Evolutionary conservation across 192 early-diverging fungal species (phyloP).

Genomic region (Entophlyctis luteolus): DNA sequence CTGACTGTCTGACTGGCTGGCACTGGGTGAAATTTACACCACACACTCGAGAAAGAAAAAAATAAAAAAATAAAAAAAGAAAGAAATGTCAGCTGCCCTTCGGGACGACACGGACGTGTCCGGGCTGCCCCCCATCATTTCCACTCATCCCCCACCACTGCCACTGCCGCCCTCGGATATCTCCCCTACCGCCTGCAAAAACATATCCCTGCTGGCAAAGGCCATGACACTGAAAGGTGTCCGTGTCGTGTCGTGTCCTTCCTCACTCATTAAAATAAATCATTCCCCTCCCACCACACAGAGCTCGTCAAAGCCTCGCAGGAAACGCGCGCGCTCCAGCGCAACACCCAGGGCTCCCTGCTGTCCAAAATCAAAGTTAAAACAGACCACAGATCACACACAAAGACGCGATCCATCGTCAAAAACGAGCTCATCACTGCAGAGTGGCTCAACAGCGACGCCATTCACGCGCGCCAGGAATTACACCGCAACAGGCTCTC

Average conservation of each 20-base stretch:
- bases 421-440: neutral
- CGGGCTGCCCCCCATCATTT: no score
- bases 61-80: no score
- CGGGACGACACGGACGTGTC: no score
- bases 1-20: no score
- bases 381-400: constrained; percentile 23
- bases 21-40: no score
- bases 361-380: constrained; percentile 41
- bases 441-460: constrained; percentile 13
- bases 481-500: no score
- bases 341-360: constrained; percentile 34
- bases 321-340: constrained; percentile 26
- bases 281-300: constrained; percentile 4
- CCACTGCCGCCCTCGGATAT: no score
- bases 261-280: neutral
- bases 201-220: constrained; percentile 15
- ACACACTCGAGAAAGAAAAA: no score
- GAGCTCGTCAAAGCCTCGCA: constrained; percentile 42
- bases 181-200: neutral
- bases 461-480: no score
- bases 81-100: no score
- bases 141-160: no score
- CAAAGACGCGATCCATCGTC: neutral
- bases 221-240: constrained; percentile 28
- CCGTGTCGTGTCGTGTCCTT: neutral